phyloP scores from a whole-genome alignment of 2,329 filamentous ascomycete species.

The Aciculosporium take region DNA sequence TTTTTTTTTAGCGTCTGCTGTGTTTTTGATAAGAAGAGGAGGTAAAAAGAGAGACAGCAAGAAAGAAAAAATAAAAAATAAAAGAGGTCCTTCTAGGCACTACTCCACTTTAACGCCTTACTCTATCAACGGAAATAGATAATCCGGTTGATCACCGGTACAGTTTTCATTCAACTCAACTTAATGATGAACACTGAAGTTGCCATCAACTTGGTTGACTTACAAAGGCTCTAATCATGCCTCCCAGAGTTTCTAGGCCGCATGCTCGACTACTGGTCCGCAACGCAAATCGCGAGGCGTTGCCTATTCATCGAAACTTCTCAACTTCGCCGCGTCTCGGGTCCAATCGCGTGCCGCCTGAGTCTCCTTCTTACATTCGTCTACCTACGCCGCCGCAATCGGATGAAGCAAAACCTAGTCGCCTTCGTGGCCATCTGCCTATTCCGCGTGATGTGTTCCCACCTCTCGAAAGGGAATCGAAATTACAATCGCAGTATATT shows the following conservation, averaged over 20 bases:
- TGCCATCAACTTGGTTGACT: neutral
- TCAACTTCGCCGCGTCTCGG: constrained; percentile 22
- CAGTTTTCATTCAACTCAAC: neutral
- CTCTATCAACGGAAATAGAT: constrained; percentile 1
- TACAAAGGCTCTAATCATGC: constrained; percentile 12
- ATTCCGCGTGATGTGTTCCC: constrained; percentile 71
- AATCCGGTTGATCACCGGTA: neutral
- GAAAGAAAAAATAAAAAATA: no score
- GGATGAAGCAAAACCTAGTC: constrained; percentile 30
- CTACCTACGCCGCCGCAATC: constrained; percentile 66
- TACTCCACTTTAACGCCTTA: neutral
- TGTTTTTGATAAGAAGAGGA: neutral
- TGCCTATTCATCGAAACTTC: constrained; percentile 16
- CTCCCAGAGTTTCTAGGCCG: constrained; percentile 12
- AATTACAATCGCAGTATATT: constrained; percentile 48
- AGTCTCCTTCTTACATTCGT: constrained; percentile 78
- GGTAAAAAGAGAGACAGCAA: no score
- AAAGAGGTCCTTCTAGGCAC: no score
- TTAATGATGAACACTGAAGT: neutral
- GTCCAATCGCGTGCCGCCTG: constrained; percentile 55
- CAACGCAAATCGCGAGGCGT: no score
- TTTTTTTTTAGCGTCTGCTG: neutral
- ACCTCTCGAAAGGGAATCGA: constrained; percentile 38
- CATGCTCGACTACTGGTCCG: constrained; percentile 15
- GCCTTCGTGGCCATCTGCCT: constrained; percentile 66